Conservation (phyloP, 768 basidiomycete genomes). For the Trametes cingulata region DNA sequence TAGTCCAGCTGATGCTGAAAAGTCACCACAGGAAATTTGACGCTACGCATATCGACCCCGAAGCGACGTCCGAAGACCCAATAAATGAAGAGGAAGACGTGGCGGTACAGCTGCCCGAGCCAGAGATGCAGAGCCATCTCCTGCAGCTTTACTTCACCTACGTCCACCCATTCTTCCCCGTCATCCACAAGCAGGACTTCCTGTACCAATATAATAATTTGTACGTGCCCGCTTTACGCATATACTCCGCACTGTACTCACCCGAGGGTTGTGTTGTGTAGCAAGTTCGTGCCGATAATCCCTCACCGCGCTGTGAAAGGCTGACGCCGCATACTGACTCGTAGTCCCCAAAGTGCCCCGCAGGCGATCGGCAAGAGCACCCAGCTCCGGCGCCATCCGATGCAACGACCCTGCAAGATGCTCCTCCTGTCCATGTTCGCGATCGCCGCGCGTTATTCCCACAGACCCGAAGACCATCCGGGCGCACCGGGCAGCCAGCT, state of each 20-base stretch:
- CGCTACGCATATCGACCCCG: slow-evolving; percentile 1
- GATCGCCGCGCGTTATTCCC: slow-evolving; percentile 71
- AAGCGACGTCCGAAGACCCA: not conserved
- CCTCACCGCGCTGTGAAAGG: not conserved
- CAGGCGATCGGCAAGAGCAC: not conserved
- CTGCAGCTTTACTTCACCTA: slow-evolving; percentile 79
- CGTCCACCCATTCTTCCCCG: slow-evolving; percentile 81
- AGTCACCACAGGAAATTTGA: slow-evolving; percentile 26
- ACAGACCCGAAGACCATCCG: slow-evolving; percentile 44
- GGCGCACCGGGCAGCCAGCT: slow-evolving; percentile 47
- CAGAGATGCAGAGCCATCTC: slow-evolving; percentile 63
- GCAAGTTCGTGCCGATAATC: not conserved
- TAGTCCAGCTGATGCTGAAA: too few species aligned
- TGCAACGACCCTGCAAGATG: slow-evolving; percentile 62
- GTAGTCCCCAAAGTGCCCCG: not conserved
- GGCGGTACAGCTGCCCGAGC: slow-evolving; percentile 50
- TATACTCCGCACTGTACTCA: too few species aligned
- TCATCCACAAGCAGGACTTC: slow-evolving; percentile 75
- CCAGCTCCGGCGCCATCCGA: slow-evolving; percentile 15
- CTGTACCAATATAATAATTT: slow-evolving; percentile 49
- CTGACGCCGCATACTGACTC: not conserved
- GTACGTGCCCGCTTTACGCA: slow-evolving; percentile 2
- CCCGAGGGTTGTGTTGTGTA: not conserved
- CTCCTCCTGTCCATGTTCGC: slow-evolving; percentile 81
- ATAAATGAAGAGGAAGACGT: slow-evolving; percentile 12